Evolutionary conservation across 73 alveolate species (phyloP).

Genomic region (Paramecium bursaria): DNA sequence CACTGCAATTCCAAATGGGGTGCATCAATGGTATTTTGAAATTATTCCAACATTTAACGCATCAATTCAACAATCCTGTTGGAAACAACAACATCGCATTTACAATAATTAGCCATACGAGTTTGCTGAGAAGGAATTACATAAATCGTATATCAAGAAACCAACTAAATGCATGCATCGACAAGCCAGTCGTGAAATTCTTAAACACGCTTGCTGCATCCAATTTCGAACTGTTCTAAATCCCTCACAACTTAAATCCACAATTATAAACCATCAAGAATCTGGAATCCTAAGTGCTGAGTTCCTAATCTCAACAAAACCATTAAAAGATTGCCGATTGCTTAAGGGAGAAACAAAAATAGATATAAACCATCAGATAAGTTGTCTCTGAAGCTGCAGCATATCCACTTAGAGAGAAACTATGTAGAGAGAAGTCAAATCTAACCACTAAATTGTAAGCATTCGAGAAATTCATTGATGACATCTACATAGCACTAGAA

Average conservation of each 20-base stretch:
- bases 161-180: not conserved
- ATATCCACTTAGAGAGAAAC: slow-evolving; percentile 12
- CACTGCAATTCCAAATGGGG: slow-evolving; percentile 18
- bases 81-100: not conserved
- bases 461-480: not conserved
- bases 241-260: too few relatives aligned
- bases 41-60: slow-evolving; percentile 20
- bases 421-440: slow-evolving; percentile 29
- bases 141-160: not conserved
- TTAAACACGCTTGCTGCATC: slow-evolving; percentile 36
- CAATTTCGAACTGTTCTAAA: slow-evolving; percentile 18
- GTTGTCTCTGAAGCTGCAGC: slow-evolving; percentile 22
- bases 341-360: not conserved
- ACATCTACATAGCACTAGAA: not conserved
- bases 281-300: too few relatives aligned
- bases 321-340: not conserved
- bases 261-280: too few relatives aligned
- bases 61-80: not conserved
- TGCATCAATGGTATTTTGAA: not conserved
- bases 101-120: slow-evolving; percentile 3
- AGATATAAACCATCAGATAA: slow-evolving; percentile 26
- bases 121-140: slow-evolving; percentile 13
- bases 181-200: slow-evolving; percentile 29
- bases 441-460: not conserved
- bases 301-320: too few relatives aligned